A percentile compares a stretch with the other conserved stretches of the same genome.
phyloP scores from a whole-genome alignment of 2,329 filamentous ascomycete species.

The Rhynchosporium agropyri region DNA sequence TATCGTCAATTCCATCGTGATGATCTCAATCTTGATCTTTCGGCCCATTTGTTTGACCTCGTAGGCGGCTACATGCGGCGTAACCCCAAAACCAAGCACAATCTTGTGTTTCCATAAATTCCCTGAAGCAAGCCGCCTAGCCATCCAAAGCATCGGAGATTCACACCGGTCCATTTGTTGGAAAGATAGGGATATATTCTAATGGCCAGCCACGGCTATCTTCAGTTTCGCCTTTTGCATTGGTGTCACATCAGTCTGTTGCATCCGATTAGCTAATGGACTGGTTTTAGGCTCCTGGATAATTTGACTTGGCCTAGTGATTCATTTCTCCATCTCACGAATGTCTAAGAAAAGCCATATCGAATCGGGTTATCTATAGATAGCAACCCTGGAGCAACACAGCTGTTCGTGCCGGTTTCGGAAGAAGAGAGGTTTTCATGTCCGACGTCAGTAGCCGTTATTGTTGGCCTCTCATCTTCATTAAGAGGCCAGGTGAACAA shows the following conservation, averaged over 20 bases:
- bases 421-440: not conserved
- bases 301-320: slow-evolving; percentile 2
- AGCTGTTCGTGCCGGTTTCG: slow-evolving; percentile 8
- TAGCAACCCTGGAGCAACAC: slow-evolving; percentile 10
- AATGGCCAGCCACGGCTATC: slow-evolving; percentile 3
- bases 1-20: slow-evolving; percentile 6
- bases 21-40: slow-evolving; percentile 16
- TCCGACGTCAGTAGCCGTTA: not conserved
- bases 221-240: slow-evolving; percentile 2
- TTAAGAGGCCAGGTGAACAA: slow-evolving; percentile 5
- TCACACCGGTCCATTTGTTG: not conserved
- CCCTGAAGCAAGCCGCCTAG: slow-evolving; percentile 1
- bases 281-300: not conserved
- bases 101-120: not conserved
- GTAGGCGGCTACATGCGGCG: slow-evolving; percentile 32
- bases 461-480: not conserved
- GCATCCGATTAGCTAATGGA: not conserved
- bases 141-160: slow-evolving; percentile 1
- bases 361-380: not conserved
- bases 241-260: not conserved
- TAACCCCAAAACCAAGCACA: slow-evolving; percentile 19
- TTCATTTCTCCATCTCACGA: not conserved
- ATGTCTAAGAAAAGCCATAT: not conserved
- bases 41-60: slow-evolving; percentile 14
- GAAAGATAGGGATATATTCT: not conserved